Base-by-base conservation (phyloP, 2,329 filamentous ascomycete species). In the Penicillium sp. region DNA sequence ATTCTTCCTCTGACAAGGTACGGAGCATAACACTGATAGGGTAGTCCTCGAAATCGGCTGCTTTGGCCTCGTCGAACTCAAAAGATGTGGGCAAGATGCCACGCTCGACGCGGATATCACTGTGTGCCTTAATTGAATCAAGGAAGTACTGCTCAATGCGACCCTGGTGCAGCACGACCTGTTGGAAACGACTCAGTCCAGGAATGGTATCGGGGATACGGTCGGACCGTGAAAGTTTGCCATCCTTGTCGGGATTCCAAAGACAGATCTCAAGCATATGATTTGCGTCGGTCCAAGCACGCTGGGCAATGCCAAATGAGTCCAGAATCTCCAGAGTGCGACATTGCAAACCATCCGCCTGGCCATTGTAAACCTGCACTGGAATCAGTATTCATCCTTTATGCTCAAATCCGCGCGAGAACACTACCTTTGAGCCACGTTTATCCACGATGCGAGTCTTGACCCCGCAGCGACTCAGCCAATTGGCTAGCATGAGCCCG, bases 271-370 rank as follows among this genome's bases (percentile, higher is more conserved):
- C 64, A 0, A 65, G n/a, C 52, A 61, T 64, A 19, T 61, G 63
- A 55, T 66, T 68, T 4, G 66, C 55, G 16, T 69, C 64, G 11
- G 35, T 40, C 81, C 84, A 84, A 1, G 80, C 81, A 4, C 81
- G 74, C 58, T 89, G 81, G 2, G 77, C 84, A 54, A 91, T 82
- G 0, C 84, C 87, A 61, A 91, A 87, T 46, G 82, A 84, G 61
- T 91, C 85, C 51, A 90, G 83, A n/a, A 90, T 88, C 68, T 91
- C 85, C 2, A 89, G 75, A 0, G 84, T 88, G 1, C 86, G 83
- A 58, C 81, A 83, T 70, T 89, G 84, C 2, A 87, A 74, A 1
- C 82, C 83, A 59, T 81, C 79, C 2, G 78, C 78, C 59, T 80
- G 78, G 18, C 73, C 71, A n/a, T 65, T 67, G 42, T 64, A 56